Evolutionary conservation across 768 basidiomycete species (phyloP).

Genomic region (Sarcomyxa edulis): DNA sequence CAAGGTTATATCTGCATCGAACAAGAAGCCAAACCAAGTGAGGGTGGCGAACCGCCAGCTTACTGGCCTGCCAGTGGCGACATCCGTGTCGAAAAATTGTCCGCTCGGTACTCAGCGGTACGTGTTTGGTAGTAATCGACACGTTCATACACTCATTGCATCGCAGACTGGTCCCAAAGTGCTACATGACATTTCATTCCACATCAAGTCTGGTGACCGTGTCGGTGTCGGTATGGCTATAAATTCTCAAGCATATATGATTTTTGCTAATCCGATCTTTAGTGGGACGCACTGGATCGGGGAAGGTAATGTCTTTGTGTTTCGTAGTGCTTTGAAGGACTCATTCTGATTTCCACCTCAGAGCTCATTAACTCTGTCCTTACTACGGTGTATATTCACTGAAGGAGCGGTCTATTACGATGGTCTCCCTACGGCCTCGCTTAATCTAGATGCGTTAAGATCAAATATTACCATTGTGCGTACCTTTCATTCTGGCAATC

Average conservation of each 20-base stretch:
- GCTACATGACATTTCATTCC: slow-evolving; percentile 49
- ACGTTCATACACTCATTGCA: neutral
- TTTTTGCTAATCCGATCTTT: no score
- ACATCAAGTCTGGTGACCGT: slow-evolving; percentile 49
- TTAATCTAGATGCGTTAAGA: slow-evolving; percentile 54
- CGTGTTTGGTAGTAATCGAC: neutral
- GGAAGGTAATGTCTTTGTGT: slow-evolving; percentile 40
- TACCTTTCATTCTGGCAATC: no score
- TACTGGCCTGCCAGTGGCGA: slow-evolving; percentile 62
- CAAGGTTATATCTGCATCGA: slow-evolving; percentile 59
- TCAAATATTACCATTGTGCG: slow-evolving; percentile 58
- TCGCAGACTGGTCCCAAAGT: slow-evolving; percentile 42
- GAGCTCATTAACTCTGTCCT: slow-evolving; percentile 54
- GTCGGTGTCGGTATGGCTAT: slow-evolving; percentile 49
- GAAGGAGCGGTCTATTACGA: slow-evolving; percentile 55
- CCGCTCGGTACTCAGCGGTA: slow-evolving; percentile 47
- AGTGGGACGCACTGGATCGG: slow-evolving; percentile 42
- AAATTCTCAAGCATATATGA: no score
- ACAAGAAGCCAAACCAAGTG: slow-evolving; percentile 40
- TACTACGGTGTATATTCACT: slow-evolving; percentile 54
- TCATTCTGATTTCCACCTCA: no score
- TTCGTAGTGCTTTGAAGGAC: no score
- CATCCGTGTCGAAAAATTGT: slow-evolving; percentile 47
- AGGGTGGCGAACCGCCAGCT: slow-evolving; percentile 49
- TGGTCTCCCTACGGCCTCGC: slow-evolving; percentile 36